Base-by-base conservation (phyloP, 805 yeast genomes). In the Saccharomycopsis olivae region DNA sequence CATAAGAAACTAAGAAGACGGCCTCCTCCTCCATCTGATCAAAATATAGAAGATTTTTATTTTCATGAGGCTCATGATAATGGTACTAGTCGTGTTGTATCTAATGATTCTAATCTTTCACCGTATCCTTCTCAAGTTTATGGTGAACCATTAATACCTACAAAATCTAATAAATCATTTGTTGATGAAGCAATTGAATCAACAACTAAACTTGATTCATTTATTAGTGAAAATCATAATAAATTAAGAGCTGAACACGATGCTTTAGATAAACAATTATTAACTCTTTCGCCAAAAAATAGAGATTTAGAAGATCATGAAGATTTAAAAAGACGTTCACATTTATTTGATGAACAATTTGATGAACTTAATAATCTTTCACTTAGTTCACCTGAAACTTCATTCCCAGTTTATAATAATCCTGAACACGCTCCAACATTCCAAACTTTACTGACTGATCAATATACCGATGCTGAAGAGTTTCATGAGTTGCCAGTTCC, bases 231-330 rank as follows among this genome's bases (percentile, higher is more conserved):
- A 17, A 32, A 40, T 35, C 42, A 43, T 31, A 32, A 29, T 9
- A 28, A 29, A 11, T 14, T 43, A n/a, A 21, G 16, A 11, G 34
- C 16, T 20, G 41, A 39, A 25, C 47, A 43, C 23, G 41, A 40
- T n/a, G 10, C 11, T 8, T 10, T 43, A 11, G 47, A 43, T 23
- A 13, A 36, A n/a, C 47, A 43, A 30, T 17, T 40, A 19, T 21
- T 40, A 14, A 30, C 40, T 4, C 28, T 43, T 9, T 40, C 44
- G 4, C 47, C 47, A 4, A 24, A 43, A 19, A 39, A 40, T 23
- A 21, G 44, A 19, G 31, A 25, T 14, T 15, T 10, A 3, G 39
- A 32, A 25, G 44, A 40, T 20, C 47, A 43, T 21, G 40, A 29
- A 16, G 29, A 33, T 6, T 25, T 40, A 28, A 43, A 43, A 29